These are phyloP conservation scores for Bruguiera gymnorhiza DNA, from an alignment of 345 rosid genomes.

Conservation along the genomic window DNA sequence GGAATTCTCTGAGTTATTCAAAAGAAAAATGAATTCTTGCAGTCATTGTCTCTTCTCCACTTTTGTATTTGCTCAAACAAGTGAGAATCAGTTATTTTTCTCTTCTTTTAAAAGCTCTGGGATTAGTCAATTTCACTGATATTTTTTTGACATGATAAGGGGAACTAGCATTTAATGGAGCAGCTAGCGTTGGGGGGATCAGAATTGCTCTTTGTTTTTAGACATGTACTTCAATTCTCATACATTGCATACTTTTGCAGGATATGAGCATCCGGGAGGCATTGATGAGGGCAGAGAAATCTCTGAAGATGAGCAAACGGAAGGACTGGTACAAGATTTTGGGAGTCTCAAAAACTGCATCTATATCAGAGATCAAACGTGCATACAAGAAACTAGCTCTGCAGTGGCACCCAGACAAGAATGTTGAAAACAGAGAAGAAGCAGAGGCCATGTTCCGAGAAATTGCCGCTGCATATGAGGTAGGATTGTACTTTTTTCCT, in stretches of 20 bases:
- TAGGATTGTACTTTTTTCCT: slow-evolving; percentile 14
- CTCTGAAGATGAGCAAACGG: slow-evolving; percentile 91
- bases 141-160: background rate
- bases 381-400: slow-evolving; percentile 97
- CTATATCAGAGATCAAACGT: slow-evolving; percentile 78
- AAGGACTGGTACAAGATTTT: slow-evolving; percentile 96
- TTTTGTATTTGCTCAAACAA: background rate
- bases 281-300: slow-evolving; percentile 87
- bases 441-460: slow-evolving; percentile 91
- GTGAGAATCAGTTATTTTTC: background rate
- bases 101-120: background rate
- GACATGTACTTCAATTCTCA: background rate
- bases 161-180: background rate
- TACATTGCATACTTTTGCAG: slow-evolving; percentile 31
- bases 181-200: background rate
- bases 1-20: too few species aligned
- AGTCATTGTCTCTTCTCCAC: background rate
- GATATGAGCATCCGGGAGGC: slow-evolving; percentile 79
- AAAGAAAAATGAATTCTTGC: too few species aligned
- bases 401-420: slow-evolving; percentile 99
- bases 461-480: slow-evolving; percentile 99
- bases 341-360: slow-evolving; percentile 75
- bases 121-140: background rate
- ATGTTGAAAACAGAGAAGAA: slow-evolving; percentile 87
- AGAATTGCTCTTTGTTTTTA: background rate